Evolutionary conservation across 2,329 filamentous ascomycete species (phyloP).

Genomic region (Pseudogymnoascus sp.): DNA sequence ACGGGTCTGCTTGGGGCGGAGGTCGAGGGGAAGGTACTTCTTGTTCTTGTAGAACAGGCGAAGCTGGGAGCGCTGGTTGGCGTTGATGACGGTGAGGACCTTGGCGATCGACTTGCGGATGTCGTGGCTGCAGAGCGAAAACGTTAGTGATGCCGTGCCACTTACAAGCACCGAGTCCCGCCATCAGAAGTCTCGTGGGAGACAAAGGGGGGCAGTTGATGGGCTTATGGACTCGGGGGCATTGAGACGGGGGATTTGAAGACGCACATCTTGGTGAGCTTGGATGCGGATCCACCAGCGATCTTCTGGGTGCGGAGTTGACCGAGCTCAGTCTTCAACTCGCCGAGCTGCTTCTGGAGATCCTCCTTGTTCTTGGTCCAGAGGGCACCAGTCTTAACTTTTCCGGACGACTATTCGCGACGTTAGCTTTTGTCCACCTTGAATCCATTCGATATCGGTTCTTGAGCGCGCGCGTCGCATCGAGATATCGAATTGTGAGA

Average conservation of each 20-base stretch:
- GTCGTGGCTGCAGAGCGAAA: conserved; percentile 64
- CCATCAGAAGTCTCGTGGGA: neutral
- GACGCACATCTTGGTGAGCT: conserved; percentile 94
- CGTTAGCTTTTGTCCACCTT: conserved; percentile 23
- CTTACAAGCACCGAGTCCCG: conserved; percentile 9
- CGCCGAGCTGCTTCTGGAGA: conserved; percentile 86
- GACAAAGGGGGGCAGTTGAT: neutral
- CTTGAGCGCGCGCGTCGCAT: neutral
- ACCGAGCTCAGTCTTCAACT: conserved; percentile 93
- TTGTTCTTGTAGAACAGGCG: conserved; percentile 99
- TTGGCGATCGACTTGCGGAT: conserved; percentile 99
- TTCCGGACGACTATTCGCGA: conserved; percentile 47
- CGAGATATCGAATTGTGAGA: conserved; percentile 5
- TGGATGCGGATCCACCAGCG: conserved; percentile 79
- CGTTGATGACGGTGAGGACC: conserved; percentile 98
- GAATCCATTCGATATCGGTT: neutral
- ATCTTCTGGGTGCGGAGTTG: conserved; percentile 99
- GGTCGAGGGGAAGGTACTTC: conserved; percentile 98
- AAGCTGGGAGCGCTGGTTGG: conserved; percentile 96
- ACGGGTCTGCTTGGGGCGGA: conserved; percentile 96
- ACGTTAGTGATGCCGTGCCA: conserved; percentile 14
- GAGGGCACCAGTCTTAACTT: conserved; percentile 93
- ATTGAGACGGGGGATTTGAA: conserved; percentile 16
- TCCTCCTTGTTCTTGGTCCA: conserved; percentile 99
- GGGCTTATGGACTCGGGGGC: conserved; percentile 11